These are phyloP conservation scores for Xenosphaeropsis pyriputrescens DNA, from an alignment of 2,329 filamentous ascomycete genomes.

Conservation along the genomic window DNA sequence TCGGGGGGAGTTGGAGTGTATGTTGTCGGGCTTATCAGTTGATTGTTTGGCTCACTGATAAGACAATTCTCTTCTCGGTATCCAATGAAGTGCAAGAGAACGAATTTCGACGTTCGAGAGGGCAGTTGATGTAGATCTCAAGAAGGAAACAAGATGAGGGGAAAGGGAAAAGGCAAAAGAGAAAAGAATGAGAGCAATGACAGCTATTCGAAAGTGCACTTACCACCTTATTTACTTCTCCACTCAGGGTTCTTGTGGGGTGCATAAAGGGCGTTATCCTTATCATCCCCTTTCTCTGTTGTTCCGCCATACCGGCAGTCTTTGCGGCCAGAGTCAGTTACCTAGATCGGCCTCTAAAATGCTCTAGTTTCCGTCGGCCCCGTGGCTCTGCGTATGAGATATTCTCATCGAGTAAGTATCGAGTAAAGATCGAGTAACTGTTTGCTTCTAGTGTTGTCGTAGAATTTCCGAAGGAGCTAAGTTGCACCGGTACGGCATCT, in stretches of 20 bases:
- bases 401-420: too few species aligned
- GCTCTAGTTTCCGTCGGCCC: too few species aligned
- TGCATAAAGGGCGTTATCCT: background rate
- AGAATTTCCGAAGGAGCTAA: too few species aligned
- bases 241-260: background rate
- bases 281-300: background rate
- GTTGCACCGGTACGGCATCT: too few species aligned
- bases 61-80: background rate
- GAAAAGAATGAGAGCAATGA: background rate
- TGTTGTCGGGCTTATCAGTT: background rate
- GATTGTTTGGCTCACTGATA: background rate
- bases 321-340: too few species aligned
- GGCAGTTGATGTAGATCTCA: background rate
- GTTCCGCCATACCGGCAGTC: too few species aligned
- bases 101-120: background rate
- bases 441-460: too few species aligned
- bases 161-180: background rate
- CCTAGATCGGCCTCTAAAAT: too few species aligned
- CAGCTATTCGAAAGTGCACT: background rate
- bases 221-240: background rate
- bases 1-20: background rate
- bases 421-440: too few species aligned
- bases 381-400: too few species aligned
- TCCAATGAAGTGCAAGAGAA: background rate
- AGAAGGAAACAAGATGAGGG: background rate